These are phyloP conservation scores for Nakazawaea pomicola DNA, from an alignment of 805 yeast genomes.

Conservation along the genomic window DNA sequence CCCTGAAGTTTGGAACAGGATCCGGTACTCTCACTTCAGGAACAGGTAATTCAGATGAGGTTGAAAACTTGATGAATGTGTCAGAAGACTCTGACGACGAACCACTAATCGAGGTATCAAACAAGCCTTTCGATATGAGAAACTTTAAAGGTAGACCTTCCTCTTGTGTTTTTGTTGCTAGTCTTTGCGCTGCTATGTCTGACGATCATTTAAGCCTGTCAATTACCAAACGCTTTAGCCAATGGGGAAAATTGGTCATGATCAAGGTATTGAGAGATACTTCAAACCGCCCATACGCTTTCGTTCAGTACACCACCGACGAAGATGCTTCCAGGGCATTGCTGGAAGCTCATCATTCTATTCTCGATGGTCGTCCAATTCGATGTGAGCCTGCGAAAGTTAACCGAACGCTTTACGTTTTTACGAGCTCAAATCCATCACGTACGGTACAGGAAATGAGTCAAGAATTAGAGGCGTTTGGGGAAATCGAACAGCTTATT, in stretches of 20 bases:
- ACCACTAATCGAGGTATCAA: slow-evolving; percentile 15
- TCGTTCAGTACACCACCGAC: slow-evolving; percentile 78
- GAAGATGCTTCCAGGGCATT: slow-evolving; percentile 67
- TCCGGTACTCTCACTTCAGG: neutral
- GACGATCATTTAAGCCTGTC: slow-evolving; percentile 72
- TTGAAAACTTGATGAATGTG: neutral
- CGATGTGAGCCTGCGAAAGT: slow-evolving; percentile 91
- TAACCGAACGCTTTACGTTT: slow-evolving; percentile 73
- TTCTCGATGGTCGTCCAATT: slow-evolving; percentile 67
- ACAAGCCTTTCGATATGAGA: slow-evolving; percentile 15
- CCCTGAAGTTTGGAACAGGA: neutral
- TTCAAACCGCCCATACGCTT: slow-evolving; percentile 83
- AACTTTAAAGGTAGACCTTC: slow-evolving; percentile 61
- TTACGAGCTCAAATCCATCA: slow-evolving; percentile 24
- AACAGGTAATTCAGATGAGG: neutral
- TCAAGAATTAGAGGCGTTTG: slow-evolving; percentile 45
- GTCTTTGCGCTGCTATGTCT: slow-evolving; percentile 56
- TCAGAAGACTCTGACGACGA: slow-evolving; percentile 10
- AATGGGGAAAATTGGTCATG: slow-evolving; percentile 66
- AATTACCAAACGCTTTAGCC: slow-evolving; percentile 60
- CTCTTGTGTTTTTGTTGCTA: slow-evolving; percentile 87
- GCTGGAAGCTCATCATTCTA: slow-evolving; percentile 59
- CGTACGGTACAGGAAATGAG: slow-evolving; percentile 28
- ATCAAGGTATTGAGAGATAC: slow-evolving; percentile 85
- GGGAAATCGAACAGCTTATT: slow-evolving; percentile 69